Conservation (phyloP, 169 alveolate species). For the Plasmodium cynomolgi region DNA sequence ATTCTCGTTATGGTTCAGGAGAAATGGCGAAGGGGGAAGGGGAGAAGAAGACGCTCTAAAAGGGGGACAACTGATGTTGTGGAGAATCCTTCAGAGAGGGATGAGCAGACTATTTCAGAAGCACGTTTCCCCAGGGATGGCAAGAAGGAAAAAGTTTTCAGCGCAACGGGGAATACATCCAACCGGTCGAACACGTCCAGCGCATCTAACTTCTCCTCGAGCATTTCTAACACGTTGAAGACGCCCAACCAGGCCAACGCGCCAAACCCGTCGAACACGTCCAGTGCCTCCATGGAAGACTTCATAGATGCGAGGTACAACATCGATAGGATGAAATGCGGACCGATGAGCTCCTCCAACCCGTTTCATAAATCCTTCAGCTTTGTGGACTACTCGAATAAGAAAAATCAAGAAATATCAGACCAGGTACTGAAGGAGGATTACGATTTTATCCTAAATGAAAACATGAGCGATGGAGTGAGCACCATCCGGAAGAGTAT, state of each 20-base stretch:
- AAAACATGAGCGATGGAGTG: constrained; percentile 16
- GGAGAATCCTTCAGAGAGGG: neutral
- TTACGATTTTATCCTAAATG: constrained; percentile 22
- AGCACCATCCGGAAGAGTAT: neutral
- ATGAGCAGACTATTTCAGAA: neutral
- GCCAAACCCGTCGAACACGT: neutral
- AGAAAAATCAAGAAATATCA: neutral
- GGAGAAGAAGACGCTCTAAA: neutral
- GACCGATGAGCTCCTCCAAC: neutral
- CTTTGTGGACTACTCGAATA: constrained; percentile 1
- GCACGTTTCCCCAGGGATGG: neutral
- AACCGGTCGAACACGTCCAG: neutral
- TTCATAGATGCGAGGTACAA: constrained; percentile 38
- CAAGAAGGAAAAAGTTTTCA: neutral
- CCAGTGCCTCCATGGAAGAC: constrained; percentile 30
- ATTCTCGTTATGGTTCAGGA: constrained; percentile 81
- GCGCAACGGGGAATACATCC: neutral
- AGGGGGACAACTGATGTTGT: neutral
- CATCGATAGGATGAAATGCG: constrained; percentile 11
- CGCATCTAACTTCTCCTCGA: neutral
- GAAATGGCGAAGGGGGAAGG: neutral
- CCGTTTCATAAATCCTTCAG: constrained; percentile 7
- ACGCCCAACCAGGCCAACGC: neutral
- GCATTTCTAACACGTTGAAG: neutral
- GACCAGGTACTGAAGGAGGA: constrained; percentile 8